Evolutionary conservation across 768 basidiomycete genomes (phyloP), one percentile per base, ranked within the genome.

Genomic region (Collybiopsis confluens): DNA sequence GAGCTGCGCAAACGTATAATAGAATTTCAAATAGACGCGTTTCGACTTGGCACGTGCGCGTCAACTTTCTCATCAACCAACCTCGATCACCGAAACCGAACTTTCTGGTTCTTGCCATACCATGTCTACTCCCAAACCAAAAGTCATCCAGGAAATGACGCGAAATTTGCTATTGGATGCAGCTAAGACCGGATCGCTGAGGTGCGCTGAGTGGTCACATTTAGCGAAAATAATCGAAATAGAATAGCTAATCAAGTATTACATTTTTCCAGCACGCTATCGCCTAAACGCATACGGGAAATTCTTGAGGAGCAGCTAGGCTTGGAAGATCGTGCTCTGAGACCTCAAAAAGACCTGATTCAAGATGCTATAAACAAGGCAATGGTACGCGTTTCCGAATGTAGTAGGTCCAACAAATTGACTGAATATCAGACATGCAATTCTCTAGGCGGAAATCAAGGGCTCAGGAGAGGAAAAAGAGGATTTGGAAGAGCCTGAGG

Each of bases 121-220:
- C 11, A 48, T 48, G 47, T 35, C 77, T 11, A 4, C 15, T 6
- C 50, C 50, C 3, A 23, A 42, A 20, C 38, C 20, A 13, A 30
- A 52, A 28, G 40, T 52, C 2, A 30, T 52, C 16, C 15, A 24
- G 6, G 37, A 52, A 2, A 42, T 52, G 42, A 44, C 50, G 1
- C 41, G 40, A 11, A 40, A 52, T 13, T 26, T 42, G 15, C 20
- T 52, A 20, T 16, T 28, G 18, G 40, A 43, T 16, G 50, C 50
- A 3, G 30, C 6, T 4, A 52, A 35, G n/a, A 24, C 15, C 13
- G 50, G 50, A 15, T 27, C 50, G 2, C 40, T 52, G 20, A 28
- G 26, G 50, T 42, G 8, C 26, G 24, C 21, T 27, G 16, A 20
- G 4, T 15, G 30, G 6, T 33, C 13, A 5, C 13, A 6, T 13